These are phyloP conservation scores for Vaccinium macrocarpon DNA, from an alignment of 148 eudicot genomes.

Conservation along the genomic window DNA sequence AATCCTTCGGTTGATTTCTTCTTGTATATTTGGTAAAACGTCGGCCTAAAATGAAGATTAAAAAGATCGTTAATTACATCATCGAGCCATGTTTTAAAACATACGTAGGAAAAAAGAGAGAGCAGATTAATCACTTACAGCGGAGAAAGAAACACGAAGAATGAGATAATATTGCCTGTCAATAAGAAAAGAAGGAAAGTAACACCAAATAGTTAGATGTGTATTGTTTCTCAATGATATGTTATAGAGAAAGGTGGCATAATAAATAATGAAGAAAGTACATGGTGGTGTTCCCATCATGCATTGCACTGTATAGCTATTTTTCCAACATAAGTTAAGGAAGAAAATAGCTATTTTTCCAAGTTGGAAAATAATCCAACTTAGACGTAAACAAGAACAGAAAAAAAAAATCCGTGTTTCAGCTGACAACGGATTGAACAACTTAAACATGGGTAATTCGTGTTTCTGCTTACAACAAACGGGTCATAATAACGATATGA, in stretches of 20 bases:
- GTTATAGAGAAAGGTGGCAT: background rate
- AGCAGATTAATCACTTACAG: constrained; percentile 43
- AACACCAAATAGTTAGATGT: background rate
- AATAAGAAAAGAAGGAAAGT: background rate
- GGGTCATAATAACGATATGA: background rate
- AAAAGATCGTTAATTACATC: background rate
- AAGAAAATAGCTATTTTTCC: background rate
- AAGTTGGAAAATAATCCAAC: background rate
- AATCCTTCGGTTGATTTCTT: constrained; percentile 76
- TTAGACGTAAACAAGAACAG: background rate
- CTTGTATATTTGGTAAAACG: constrained; percentile 60
- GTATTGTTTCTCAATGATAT: too few relatives aligned
- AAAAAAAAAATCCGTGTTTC: too few relatives aligned
- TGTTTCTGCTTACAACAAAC: background rate
- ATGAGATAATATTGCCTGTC: constrained; percentile 74
- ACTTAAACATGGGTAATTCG: too few relatives aligned
- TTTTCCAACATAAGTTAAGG: background rate
- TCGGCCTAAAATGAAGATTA: constrained; percentile 48
- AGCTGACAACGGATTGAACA: too few relatives aligned
- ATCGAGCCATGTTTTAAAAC: background rate
- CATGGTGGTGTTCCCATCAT: constrained; percentile 6
- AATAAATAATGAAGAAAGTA: background rate
- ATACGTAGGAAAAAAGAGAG: background rate
- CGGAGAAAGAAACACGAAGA: constrained; percentile 77
- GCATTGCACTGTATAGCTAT: too few relatives aligned